Evolutionary conservation across 495 filamentous ascomycete genomes (phyloP).

Genomic region (Podospora australis): DNA sequence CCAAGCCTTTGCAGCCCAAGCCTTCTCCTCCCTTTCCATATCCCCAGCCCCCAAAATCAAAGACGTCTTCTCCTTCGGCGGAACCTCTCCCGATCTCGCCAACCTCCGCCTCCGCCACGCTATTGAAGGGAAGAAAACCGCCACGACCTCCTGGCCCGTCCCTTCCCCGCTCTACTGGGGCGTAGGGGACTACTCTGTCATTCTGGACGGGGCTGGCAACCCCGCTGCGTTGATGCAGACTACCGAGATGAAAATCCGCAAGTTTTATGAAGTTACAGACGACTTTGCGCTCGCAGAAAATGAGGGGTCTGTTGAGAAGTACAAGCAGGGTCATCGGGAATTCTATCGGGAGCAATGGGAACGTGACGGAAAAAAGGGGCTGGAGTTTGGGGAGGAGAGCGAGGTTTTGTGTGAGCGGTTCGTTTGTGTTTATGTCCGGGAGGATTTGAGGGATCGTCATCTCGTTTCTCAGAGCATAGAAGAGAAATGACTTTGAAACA

Average conservation of each 20-base stretch:
- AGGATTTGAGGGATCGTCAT: not conserved
- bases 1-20: constrained; percentile 22
- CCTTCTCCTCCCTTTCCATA: constrained; percentile 17
- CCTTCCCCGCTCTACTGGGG: constrained; percentile 26
- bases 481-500: no score
- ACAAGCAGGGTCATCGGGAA: constrained; percentile 20
- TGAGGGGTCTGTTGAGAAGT: constrained; percentile 25
- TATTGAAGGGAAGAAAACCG: constrained; percentile 24
- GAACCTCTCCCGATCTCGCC: constrained; percentile 6
- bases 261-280: constrained; percentile 26
- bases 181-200: constrained; percentile 27
- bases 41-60: no score
- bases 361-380: constrained; percentile 3
- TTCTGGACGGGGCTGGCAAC: constrained; percentile 22
- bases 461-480: no score
- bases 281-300: constrained; percentile 30
- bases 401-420: constrained; percentile 30
- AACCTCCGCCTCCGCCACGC: constrained; percentile 18
- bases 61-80: constrained; percentile 28
- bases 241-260: constrained; percentile 17
- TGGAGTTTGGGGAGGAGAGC: constrained; percentile 26
- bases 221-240: constrained; percentile 29
- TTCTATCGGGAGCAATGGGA: constrained; percentile 18
- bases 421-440: constrained; percentile 24
- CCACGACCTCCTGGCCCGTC: constrained; percentile 29